phyloP scores from a whole-genome alignment of 257 asterid genomes.

The Solanum boliviense region DNA sequence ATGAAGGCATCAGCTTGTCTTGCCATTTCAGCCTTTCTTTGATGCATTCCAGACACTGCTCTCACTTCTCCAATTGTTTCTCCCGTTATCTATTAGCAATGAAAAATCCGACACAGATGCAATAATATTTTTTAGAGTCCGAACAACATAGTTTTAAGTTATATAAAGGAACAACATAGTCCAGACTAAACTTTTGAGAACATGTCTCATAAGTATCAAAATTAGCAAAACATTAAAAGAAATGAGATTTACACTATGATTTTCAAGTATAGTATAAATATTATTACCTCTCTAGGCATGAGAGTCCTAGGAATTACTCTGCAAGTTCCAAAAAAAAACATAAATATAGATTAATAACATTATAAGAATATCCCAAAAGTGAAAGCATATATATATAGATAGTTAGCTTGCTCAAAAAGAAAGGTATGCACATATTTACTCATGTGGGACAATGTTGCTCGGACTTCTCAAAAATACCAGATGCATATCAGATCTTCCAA shows the following conservation, averaged over 20 bases:
- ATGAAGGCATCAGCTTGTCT: conserved; percentile 92
- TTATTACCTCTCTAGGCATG: conserved; percentile 78
- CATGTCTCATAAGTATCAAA: neutral
- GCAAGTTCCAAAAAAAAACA: conserved; percentile 4
- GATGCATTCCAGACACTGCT: conserved; percentile 91
- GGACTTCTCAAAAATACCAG: neutral
- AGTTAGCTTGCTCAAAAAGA: no score
- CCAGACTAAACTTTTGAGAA: no score
- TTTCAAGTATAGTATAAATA: neutral
- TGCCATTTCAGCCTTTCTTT: conserved; percentile 94
- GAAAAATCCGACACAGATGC: neutral
- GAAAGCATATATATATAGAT: neutral
- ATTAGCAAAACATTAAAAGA: neutral
- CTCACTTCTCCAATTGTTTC: conserved; percentile 63
- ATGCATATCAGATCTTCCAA: neutral
- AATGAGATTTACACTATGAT: neutral
- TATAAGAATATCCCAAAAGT: neutral
- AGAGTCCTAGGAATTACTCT: conserved; percentile 89
- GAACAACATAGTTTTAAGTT: neutral
- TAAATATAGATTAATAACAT: neutral
- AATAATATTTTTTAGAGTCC: neutral
- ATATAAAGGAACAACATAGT: neutral
- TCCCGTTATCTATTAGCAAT: conserved; percentile 48
- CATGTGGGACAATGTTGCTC: no score
- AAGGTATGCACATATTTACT: no score